These are phyloP conservation scores for Pterula multifida DNA, from an alignment of 1,284 basidiomycete genomes.

Conservation along the genomic window DNA sequence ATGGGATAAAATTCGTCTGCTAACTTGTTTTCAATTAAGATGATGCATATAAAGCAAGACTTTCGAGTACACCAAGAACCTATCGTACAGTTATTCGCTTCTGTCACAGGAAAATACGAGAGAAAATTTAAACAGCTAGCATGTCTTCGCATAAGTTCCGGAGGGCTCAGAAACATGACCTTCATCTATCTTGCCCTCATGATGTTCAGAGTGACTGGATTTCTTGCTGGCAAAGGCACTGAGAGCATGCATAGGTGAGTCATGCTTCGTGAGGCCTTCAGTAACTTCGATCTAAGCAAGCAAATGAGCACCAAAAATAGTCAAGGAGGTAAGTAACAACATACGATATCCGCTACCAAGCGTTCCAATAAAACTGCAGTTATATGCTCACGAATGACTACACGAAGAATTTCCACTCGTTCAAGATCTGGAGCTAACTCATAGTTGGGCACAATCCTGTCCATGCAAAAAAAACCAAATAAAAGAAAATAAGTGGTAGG, in stretches of 20 bases:
- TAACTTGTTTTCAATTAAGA: not conserved
- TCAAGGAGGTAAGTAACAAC: conserved; percentile 19
- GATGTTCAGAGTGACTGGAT: conserved; percentile 21
- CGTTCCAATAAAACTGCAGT: conserved; percentile 34
- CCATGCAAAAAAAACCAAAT: not conserved
- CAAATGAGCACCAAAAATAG: conserved; percentile 1
- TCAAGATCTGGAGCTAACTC: conserved; percentile 65
- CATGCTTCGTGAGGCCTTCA: conserved; percentile 32
- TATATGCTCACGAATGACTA: conserved; percentile 74
- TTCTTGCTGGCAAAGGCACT: conserved; percentile 24
- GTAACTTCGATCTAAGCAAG: conserved; percentile 43
- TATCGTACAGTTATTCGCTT: no score
- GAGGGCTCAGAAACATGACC: conserved; percentile 33
- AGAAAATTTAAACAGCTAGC: no score
- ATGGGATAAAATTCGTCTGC: not conserved
- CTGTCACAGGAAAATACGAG: no score
- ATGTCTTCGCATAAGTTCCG: conserved; percentile 58
- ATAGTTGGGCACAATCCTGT: conserved; percentile 80
- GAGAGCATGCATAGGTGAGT: conserved; percentile 41
- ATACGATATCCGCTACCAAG: conserved; percentile 17
- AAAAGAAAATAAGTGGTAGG: not conserved
- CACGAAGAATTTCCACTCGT: conserved; percentile 70
- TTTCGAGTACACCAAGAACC: not conserved
- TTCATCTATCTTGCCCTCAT: conserved; percentile 26
- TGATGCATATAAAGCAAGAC: not conserved